Percentiles rank a stretch among this genome's conserved stretches.
Conservation (phyloP, 768 basidiomycete genomes). For the Suillus hirtellus region DNA sequence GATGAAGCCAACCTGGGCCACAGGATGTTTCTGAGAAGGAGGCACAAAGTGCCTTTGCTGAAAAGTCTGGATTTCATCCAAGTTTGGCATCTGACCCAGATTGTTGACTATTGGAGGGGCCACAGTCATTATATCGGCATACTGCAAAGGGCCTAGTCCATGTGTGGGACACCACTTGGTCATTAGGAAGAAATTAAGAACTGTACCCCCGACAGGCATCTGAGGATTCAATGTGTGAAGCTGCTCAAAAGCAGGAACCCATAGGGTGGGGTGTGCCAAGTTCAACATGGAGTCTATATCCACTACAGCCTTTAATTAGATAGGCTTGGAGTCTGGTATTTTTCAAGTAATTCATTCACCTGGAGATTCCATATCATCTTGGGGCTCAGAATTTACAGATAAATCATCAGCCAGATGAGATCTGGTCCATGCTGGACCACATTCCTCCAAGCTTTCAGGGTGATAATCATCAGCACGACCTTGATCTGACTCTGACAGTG, state of each 20-base stretch:
- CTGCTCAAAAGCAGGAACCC: too few species aligned
- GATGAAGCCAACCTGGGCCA: background rate
- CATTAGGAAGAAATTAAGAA: background rate
- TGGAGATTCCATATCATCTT: too few species aligned
- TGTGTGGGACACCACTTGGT: background rate
- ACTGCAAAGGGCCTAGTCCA: background rate
- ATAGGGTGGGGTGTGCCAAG: background rate
- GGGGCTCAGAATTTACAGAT: too few species aligned
- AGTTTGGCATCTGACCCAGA: background rate
- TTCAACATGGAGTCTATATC: background rate
- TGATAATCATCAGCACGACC: too few species aligned
- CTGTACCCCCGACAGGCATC: background rate
- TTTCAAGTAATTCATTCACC: background rate
- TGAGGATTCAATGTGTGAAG: background rate
- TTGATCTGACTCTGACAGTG: too few species aligned
- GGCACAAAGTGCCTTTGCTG: background rate
- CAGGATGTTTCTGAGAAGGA: background rate
- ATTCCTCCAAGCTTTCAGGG: too few species aligned
- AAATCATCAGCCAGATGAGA: too few species aligned
- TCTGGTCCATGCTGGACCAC: too few species aligned
- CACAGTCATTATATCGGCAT: background rate
- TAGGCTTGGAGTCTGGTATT: background rate
- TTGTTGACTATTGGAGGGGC: background rate
- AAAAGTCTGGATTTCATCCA: background rate
- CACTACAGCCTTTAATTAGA: background rate